Evolutionary conservation across 345 rosid species (phyloP).

Genomic region (Litchi chinensis): DNA sequence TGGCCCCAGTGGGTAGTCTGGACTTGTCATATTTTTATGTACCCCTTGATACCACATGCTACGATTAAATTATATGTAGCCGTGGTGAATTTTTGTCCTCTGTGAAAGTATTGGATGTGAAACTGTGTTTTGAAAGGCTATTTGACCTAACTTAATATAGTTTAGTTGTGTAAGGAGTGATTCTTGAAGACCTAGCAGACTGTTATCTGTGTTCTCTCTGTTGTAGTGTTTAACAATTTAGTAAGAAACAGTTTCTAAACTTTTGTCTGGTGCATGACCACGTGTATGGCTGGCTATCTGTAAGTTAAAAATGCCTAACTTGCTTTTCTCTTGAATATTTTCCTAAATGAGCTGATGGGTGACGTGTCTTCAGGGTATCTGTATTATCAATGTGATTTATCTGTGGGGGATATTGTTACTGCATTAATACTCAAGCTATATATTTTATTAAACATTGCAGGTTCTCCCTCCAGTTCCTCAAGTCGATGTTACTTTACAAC

Average conservation of each 20-base stretch:
- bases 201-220: background rate
- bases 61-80: background rate
- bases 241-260: background rate
- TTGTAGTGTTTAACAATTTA: background rate
- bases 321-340: background rate
- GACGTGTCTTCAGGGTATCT: background rate
- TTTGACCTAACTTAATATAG: background rate
- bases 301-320: background rate
- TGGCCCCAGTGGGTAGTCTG: background rate
- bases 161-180: background rate
- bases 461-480: constrained; percentile 82
- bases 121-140: background rate
- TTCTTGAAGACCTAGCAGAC: background rate
- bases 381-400: background rate
- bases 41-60: background rate
- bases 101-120: background rate
- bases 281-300: background rate
- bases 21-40: background rate
- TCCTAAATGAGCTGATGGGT: background rate
- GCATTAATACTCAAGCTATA: background rate
- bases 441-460: constrained; percentile 36
- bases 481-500: constrained; percentile 58
- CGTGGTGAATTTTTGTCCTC: background rate
- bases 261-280: background rate
- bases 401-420: background rate